phyloP scores from a whole-genome alignment of 2,329 filamentous ascomycete genomes.

The Calonectria montana region DNA sequence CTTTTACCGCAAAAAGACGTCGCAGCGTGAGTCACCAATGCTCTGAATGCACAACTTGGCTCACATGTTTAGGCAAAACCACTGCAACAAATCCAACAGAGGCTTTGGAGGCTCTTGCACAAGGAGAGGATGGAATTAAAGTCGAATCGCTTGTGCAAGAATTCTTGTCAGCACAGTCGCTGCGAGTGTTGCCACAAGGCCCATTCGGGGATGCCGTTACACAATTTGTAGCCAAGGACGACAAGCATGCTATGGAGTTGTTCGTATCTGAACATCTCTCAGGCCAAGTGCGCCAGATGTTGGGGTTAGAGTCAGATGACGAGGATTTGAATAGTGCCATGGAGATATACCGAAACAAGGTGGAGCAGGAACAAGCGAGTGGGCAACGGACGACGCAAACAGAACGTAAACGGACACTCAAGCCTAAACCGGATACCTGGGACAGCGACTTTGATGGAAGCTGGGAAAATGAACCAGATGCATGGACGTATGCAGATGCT shows the following conservation, averaged over 20 bases:
- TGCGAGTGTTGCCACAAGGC: constrained; percentile 93
- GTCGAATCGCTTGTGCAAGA: constrained; percentile 91
- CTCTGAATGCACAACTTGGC: not conserved
- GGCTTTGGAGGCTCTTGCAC: constrained; percentile 65
- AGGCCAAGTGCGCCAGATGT: constrained; percentile 76
- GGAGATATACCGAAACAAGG: constrained; percentile 75
- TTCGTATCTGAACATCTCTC: constrained; percentile 80
- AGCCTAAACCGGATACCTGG: constrained; percentile 83
- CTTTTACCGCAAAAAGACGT: constrained; percentile 90
- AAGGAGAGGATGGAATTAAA: constrained; percentile 75
- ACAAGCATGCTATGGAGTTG: constrained; percentile 89
- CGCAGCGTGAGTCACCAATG: constrained; percentile 43
- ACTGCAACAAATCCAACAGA: constrained; percentile 69
- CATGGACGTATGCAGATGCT: constrained; percentile 51
- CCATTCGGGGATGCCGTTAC: constrained; percentile 93
- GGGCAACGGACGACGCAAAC: constrained; percentile 61
- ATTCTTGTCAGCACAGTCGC: constrained; percentile 85
- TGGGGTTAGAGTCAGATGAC: constrained; percentile 73
- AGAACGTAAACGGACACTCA: constrained; percentile 63
- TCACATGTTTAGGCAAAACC: constrained; percentile 43
- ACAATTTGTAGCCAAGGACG: constrained; percentile 94
- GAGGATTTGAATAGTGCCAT: constrained; percentile 78
- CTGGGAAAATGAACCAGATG: constrained; percentile 85
- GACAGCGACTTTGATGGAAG: constrained; percentile 89
- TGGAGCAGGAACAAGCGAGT: constrained; percentile 77